Base-by-base conservation (phyloP, 257 asterid species). In the Cynanchum wilfordii region DNA sequence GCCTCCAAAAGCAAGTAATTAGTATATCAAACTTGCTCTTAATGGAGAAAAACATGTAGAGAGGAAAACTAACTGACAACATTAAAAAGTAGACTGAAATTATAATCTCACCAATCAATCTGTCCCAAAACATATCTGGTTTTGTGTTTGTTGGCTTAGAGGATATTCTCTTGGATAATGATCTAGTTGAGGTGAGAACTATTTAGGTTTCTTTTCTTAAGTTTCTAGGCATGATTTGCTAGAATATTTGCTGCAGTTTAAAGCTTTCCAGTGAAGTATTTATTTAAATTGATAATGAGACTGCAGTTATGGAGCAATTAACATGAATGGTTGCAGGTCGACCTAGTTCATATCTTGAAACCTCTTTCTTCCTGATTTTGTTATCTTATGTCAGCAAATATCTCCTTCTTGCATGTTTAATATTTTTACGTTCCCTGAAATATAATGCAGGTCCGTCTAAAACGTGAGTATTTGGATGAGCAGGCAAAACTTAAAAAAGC, bases 401-500 rank as follows among this genome's bases (percentile, higher is more conserved):
- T 51, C 65, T 73, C 22, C 45, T 42, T 17, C 22, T 27, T 50
- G 36, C 7, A 49, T 65, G 65, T 50, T 56, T 36, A 22, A 29
- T 50, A 4, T 51, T 7, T 3, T 64, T 19, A 66, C 6, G 50
- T 72, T 63, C 47, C 67, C 62, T 80, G 82, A 70, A 81, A 73
- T 60, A 81, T 33, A 68, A 30, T 72, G 71, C 90, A 95, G 99
- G 92, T 95, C 79, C 97, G 99, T 75, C 88, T 95, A 79, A 95
- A 95, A 78, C 99, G 99, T n/a, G 99, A 95, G 73, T 95, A 76
- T 87, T 80, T 94, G 94, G 99, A 94, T 85, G 89, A 80, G 80
- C 93, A 86, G 49, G 57, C 79, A 50, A 86, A 79, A 76, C 86
- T 83, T 20, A 84, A 77, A 78, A 81, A 67, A 72, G 69, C 70